Percentiles rank a stretch among this genome's conserved stretches.
Evolutionary conservation across 768 basidiomycete species (phyloP).

Genomic region (Amanita subjunquillea): DNA sequence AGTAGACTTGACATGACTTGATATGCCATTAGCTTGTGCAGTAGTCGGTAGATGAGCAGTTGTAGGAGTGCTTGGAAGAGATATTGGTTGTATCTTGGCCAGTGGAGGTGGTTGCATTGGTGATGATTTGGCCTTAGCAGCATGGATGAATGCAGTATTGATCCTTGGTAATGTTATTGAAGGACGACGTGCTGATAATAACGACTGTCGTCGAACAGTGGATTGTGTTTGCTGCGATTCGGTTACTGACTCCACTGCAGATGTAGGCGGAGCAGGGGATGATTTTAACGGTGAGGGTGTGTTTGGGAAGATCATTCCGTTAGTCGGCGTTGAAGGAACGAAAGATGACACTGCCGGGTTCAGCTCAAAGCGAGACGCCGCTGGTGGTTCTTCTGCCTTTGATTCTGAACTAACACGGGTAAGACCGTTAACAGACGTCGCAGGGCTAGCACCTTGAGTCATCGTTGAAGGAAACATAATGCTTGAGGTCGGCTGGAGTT

Average conservation of each 20-base stretch:
- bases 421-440: neutral
- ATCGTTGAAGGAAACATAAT: neutral
- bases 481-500: neutral
- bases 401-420: neutral
- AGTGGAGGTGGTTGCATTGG: conserved; percentile 29
- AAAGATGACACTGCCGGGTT: conserved; percentile 1
- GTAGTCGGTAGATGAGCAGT: conserved; percentile 16
- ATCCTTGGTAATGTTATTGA: conserved; percentile 15
- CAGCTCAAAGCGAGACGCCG: neutral
- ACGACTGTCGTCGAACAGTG: neutral
- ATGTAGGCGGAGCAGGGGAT: conserved; percentile 8
- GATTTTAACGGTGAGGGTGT: conserved; percentile 11
- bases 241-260: neutral
- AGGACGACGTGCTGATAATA: neutral
- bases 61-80: conserved; percentile 37
- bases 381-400: neutral
- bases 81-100: conserved; percentile 29
- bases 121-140: conserved; percentile 12
- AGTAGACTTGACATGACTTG: conserved; percentile 20
- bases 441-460: neutral
- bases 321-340: conserved; percentile 4
- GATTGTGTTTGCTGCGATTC: neutral
- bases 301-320: neutral
- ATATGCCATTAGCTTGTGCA: conserved; percentile 17
- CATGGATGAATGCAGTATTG: conserved; percentile 10